Evolutionary conservation across 2,329 filamentous ascomycete genomes (phyloP).

Genomic region (Alternaria sp.): DNA sequence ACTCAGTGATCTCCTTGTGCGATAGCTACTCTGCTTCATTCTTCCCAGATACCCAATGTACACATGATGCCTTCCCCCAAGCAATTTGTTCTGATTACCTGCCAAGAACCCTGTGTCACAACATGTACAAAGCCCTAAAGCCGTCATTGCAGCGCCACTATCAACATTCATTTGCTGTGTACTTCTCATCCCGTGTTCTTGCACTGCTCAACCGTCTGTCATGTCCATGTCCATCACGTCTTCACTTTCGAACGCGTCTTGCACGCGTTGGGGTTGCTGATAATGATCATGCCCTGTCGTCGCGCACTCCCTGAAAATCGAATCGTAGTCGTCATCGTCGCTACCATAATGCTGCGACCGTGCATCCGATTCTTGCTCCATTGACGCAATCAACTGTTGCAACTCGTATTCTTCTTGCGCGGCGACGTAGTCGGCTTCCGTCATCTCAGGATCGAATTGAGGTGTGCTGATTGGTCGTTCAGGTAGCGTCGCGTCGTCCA

Average conservation of each 20-base stretch:
- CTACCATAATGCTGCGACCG: conserved; percentile 55
- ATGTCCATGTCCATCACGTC: conserved; percentile 53
- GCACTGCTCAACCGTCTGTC: conserved; percentile 30
- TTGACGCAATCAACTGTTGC: conserved; percentile 55
- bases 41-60: conserved; percentile 39
- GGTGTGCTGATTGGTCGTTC: conserved; percentile 10
- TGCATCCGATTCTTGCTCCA: conserved; percentile 47
- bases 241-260: conserved; percentile 22
- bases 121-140: neutral
- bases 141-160: neutral
- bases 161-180: neutral
- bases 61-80: conserved; percentile 6
- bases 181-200: neutral
- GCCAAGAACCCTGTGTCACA: neutral
- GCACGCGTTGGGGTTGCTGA: conserved; percentile 30
- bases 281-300: conserved; percentile 57
- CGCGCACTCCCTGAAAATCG: conserved; percentile 69
- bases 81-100: neutral
- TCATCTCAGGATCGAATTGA: conserved; percentile 35
- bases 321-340: conserved; percentile 69
- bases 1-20: conserved; percentile 60
- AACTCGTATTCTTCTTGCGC: conserved; percentile 57
- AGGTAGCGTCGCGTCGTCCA: conserved; percentile 25
- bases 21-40: conserved; percentile 10
- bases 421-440: conserved; percentile 52